phyloP scores from a whole-genome alignment of 495 filamentous ascomycete species.

The Neurospora tetrasperma region DNA sequence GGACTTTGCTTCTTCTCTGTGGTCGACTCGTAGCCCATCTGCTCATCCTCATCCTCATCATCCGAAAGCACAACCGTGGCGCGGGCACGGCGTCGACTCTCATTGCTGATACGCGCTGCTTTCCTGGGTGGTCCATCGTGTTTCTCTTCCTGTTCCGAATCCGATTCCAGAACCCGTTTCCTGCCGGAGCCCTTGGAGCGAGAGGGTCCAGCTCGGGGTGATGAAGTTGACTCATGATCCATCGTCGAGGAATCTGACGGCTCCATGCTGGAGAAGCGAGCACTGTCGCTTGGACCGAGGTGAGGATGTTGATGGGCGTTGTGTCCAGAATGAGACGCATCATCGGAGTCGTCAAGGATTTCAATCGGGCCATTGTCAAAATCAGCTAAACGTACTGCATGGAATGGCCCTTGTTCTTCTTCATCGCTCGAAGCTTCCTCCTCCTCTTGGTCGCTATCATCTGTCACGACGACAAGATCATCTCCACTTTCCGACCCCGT shows the following conservation, averaged over 20 bases:
- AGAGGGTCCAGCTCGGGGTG: not conserved
- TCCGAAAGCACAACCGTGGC: constrained; percentile 3
- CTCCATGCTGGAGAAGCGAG: constrained; percentile 18
- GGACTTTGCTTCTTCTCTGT: not conserved
- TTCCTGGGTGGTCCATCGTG: constrained; percentile 4
- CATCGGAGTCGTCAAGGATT: constrained; percentile 1
- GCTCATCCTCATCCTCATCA: constrained; percentile 7
- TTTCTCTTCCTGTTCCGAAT: constrained; percentile 6
- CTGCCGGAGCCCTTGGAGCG: not conserved
- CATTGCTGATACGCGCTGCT: not conserved
- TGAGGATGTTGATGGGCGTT: not conserved
- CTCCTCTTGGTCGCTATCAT: constrained; percentile 2
- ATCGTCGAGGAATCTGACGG: constrained; percentile 7
- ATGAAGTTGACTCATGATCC: not conserved
- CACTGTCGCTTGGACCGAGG: not conserved
- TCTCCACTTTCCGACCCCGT: constrained; percentile 7
- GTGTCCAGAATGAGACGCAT: not conserved
- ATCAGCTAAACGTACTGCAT: not conserved
- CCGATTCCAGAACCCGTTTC: constrained; percentile 3
- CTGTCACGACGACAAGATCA: constrained; percentile 12
- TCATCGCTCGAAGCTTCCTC: not conserved
- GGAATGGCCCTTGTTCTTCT: not conserved
- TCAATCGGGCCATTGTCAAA: not conserved
- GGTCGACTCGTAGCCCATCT: not conserved
- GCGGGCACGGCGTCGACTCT: not conserved